Base-by-base conservation (phyloP, 2,329 filamentous ascomycete species). In the Beauveria medogensis region DNA sequence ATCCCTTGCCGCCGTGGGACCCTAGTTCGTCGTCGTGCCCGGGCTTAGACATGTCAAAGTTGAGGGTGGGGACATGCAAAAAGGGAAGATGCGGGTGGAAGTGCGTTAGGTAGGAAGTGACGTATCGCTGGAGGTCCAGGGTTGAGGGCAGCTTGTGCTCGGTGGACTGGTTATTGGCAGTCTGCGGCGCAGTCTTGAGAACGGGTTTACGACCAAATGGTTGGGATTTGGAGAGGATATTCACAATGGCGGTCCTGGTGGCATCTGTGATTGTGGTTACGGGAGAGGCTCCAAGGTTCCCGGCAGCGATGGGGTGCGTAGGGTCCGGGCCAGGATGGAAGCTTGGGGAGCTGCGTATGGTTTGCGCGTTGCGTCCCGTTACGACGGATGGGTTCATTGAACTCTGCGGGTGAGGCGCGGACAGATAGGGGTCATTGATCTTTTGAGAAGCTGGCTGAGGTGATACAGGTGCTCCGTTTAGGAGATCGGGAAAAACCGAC, bases 71-170 rank as follows among this genome's bases (percentile, higher is more conserved):
- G 66, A 96, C 85, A 74, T 97, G 93, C 63, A 96, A 79, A 74
- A 97, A 96, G n/a, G 94, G 93, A 63, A 96, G 76, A 72, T 97
- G 93, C 24, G 93, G 93, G 70, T 97, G 92, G 73, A 96, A 96
- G 72, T 91, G 96, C 65, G 87, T 86, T 69, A 97, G 86, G 75
- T 97, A 97, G 63, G 92, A 89, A 65, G 87, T 86, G 64, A 97
- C 90, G 73, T 92, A 97, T 72, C 91, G 89, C 73, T 95, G 92
- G 64, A 97, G 84, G 71, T 97, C 91, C 70, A 84, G 81, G 40
- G 91, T 93, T 75, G 83, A 91, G 58, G 93, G 92, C 62, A 96
- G 81, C 65, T 77, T 82, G 67, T 77, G 79, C 67, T 80, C 75
- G 66, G 80, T 78, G 67, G 77, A 73, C 46, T 55, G 52, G 37